phyloP scores from a whole-genome alignment of 495 filamentous ascomycete species.

The Aspergillus funiculosus region DNA sequence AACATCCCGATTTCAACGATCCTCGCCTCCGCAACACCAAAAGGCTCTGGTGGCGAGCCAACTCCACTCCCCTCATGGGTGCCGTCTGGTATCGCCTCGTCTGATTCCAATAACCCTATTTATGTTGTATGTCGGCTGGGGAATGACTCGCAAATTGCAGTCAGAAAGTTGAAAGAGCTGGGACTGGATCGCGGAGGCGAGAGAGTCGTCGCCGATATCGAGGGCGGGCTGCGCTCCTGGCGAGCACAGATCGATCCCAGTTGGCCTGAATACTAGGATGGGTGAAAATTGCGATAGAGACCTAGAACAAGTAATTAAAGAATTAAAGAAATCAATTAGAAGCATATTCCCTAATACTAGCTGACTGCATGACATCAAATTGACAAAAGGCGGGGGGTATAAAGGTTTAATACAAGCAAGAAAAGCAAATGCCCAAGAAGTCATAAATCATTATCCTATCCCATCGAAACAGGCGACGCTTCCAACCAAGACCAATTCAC shows the following conservation, averaged over 20 bases:
- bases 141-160: constrained; percentile 81
- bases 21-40: constrained; percentile 25
- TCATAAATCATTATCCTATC: constrained; percentile 11
- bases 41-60: constrained; percentile 12
- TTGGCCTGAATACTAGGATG: constrained; percentile 57
- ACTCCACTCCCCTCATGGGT: constrained; percentile 39
- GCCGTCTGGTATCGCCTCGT: constrained; percentile 27
- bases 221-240: constrained; percentile 82
- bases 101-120: constrained; percentile 40
- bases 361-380: no score
- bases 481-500: constrained; percentile 66
- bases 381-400: constrained; percentile 9
- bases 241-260: constrained; percentile 63
- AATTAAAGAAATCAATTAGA: background rate
- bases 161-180: constrained; percentile 62
- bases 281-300: background rate
- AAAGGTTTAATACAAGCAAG: background rate
- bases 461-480: constrained; percentile 16
- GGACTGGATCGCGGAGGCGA: constrained; percentile 52
- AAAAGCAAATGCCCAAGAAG: background rate
- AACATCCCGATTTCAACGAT: constrained; percentile 58
- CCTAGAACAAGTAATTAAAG: background rate
- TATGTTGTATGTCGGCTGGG: constrained; percentile 82
- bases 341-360: no score
- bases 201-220: constrained; percentile 67